Conservation (phyloP, 345 rosid genomes). For the Physaria fendleri region DNA sequence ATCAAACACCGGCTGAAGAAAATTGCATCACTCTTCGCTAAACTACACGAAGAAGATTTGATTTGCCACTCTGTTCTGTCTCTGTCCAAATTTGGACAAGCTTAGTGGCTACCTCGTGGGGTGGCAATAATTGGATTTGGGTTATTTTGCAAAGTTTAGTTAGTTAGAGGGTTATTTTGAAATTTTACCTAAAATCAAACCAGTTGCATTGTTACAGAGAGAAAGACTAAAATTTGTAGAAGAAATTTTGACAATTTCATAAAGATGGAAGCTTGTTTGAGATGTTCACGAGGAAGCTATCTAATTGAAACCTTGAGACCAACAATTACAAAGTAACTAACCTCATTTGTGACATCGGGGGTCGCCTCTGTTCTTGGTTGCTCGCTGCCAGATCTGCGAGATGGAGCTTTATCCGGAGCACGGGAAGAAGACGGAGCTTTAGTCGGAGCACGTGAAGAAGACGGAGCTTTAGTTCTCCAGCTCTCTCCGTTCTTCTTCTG, state of each 20-base stretch:
- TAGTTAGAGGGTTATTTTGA: neutral
- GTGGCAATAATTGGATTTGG: slow-evolving; percentile 4
- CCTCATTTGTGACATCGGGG: no score
- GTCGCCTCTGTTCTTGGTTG: no score
- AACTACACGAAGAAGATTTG: slow-evolving; percentile 15
- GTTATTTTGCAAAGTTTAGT: neutral
- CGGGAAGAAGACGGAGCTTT: no score
- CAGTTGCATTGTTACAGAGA: neutral
- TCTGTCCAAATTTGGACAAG: neutral
- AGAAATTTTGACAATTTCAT: neutral
- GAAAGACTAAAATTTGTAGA: neutral
- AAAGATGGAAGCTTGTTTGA: slow-evolving; percentile 59
- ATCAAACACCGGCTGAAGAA: slow-evolving; percentile 18
- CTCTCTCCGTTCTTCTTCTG: slow-evolving; percentile 30
- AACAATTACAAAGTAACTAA: no score
- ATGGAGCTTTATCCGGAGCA: no score
- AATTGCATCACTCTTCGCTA: slow-evolving; percentile 17
- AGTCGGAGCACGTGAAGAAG: no score
- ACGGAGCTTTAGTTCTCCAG: no score
- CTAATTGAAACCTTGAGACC: slow-evolving; percentile 43
- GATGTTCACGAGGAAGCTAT: slow-evolving; percentile 37
- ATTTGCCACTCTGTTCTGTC: slow-evolving; percentile 2
- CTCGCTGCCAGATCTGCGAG: no score
- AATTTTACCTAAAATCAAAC: neutral
- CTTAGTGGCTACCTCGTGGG: slow-evolving; percentile 18